Base-by-base conservation (phyloP, 2,329 filamentous ascomycete genomes). In the Triangularia setosa region DNA sequence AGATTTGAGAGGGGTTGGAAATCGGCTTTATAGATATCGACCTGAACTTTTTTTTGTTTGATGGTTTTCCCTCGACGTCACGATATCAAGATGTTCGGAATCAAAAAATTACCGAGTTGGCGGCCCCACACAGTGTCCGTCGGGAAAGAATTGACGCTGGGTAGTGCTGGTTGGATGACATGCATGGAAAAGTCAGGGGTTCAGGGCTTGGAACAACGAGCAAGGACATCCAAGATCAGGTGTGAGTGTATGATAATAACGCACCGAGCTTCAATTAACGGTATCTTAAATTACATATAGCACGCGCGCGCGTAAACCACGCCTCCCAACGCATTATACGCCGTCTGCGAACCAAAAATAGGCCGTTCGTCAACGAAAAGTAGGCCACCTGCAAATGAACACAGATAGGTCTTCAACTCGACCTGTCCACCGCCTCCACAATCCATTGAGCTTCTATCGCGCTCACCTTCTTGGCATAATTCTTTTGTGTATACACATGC, bases 391-490 rank as follows among this genome's bases (percentile, higher is more conserved):
- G 27, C 27, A 4, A 28, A 28, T 8, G 27, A 28, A 28, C 5
- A 35, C 16, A 44, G 21, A 14, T 1, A 48, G 0, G n/a, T 1
- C n/a, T 56, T 58, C 14, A 48, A 18, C 40, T 9, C 0, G 40
- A 48, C 18, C 40, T 48, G 2, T 80, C 78, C 58, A 83, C 68
- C 1, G 80, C 80, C 68, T 85, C 82, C 0, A 79, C 74, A 16
- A 89, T 84, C 87, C 87, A 89, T 25, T 80, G 76, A 0, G 82
- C 83, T 65, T 87, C 83, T 16, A 89, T 81, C 0, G 81, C 81
- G 74, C 84, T 88, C 65, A 89, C 86, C 73, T 86, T 88, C 73
- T 88, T 88, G 0, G 84, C 87, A 65, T 89, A 89, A 70, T 85
- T 89, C 75, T 87, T 88, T 61, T 82, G 82, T 1, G 87, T 90